Evolutionary conservation across 192 early-diverging fungal genomes (phyloP), one percentile per base, ranked within the genome.

Genomic region (Gigaspora rosea): DNA sequence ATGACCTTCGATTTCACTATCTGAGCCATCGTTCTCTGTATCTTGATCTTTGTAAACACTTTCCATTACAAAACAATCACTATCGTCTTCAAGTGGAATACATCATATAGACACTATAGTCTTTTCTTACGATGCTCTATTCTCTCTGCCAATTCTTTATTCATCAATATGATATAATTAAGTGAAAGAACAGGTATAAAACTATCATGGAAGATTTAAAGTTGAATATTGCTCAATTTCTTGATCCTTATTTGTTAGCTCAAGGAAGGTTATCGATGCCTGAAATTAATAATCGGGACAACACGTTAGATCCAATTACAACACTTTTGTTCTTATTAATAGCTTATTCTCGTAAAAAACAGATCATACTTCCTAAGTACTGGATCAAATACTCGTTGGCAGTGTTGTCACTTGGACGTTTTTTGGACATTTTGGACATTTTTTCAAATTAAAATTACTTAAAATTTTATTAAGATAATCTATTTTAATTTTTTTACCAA

Each of bases 341-440:
- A n/a, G 1, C 46, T 66, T 33, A 47, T 66, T 66, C 46, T 10
- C 10, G 36, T 47, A n/a, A 47, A 66, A 47, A 10, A 3, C 8
- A 7, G 46, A 27, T 27, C 67, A 4, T 69, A 69, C 67, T 69
- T 69, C 67, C 71, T 36, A 73, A 22, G 18, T 41, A 73, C 22
- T 73, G 54, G n/a, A 73, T 73, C 35, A 73, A 59, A 32, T 73
- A 73, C 16, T 73, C 71, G 18, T 73, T 73, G n/a, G 71, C 71
- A n/a, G n/a, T n/a, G n/a, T n/a, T n/a, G n/a, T n/a, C n/a, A n/a
- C n/a, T n/a, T n/a, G n/a, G n/a, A n/a, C n/a, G n/a, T n/a, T n/a
- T n/a, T n/a, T n/a, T n/a, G n/a, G n/a, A n/a, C n/a, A n/a, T n/a
- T n/a, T n/a, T n/a, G n/a, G n/a, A n/a, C n/a, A n/a, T n/a, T n/a